Evolutionary conservation across 768 basidiomycete species (phyloP), one percentile per base, ranked within the genome.

Genomic region (Lactarius pseudohatsudake): DNA sequence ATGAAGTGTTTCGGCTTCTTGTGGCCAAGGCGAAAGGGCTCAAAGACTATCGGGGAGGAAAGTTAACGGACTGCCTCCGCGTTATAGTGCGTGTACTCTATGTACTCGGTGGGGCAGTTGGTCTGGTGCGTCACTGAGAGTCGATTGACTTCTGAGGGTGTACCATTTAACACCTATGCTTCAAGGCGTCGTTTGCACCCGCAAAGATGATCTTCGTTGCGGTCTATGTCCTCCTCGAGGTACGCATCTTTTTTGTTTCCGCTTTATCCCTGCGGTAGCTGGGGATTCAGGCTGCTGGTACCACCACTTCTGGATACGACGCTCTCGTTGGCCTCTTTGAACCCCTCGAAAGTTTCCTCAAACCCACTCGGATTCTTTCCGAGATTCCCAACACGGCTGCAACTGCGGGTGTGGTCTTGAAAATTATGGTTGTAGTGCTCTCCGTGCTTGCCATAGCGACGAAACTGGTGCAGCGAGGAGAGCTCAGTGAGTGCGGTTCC

Each of bases 31-130:
- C 50, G 16, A 53, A 10, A 22, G 34, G 8, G 0, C 28, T 54
- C 18, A n/a, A 61, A 38, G 41, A 53, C 2, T 61, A 61, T 53
- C 47, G 50, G 22, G 60, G 53, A 20, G 47, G 36, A 53, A 54
- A n/a, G 2, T 53, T 50, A 30, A 20, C 38, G 26, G 50, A 38
- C 7, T 45, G 6, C 28, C 60, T 61, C 22, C 22, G 5, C 16
- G 22, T 34, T 1, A 28, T 61, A 16, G 26, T 36, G 1, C 0
- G 1, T 36, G 1, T 1, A 36, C 34, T 9, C 1, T 36, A 10
- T 36, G 1, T 10, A 11, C 10, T 36, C 34, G 10, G 34, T 36
- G 10, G 1, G 8, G 47, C 47, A 5, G 30, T 34, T 2, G 22
- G 20, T 15, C 8, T 59, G 20, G 59, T 59, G 3, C 4, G 59